phyloP scores from a whole-genome alignment of 352 stramenopile genomes.

The Pythium rishiriense region DNA sequence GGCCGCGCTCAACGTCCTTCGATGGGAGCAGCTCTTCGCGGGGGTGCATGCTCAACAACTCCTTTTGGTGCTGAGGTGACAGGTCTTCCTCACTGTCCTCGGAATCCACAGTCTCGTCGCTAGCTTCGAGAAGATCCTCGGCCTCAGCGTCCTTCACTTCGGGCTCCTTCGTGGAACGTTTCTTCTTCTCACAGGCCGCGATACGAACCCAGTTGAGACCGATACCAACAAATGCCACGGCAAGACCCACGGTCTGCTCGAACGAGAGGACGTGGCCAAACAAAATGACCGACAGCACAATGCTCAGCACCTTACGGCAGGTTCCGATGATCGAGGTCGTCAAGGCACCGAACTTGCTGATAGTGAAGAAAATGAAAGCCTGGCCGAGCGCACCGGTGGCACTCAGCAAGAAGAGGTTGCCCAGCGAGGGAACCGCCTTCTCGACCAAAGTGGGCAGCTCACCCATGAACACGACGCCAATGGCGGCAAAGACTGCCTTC shows the following conservation, averaged over 20 bases:
- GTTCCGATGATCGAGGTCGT: conserved; percentile 87
- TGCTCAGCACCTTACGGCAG: conserved; percentile 84
- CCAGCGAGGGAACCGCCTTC: conserved; percentile 55
- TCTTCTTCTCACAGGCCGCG: conserved; percentile 43
- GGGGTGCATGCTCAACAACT: conserved; percentile 29
- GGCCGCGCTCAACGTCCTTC: conserved; percentile 52
- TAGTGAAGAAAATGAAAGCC: conserved; percentile 87
- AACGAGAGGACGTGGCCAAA: conserved; percentile 76
- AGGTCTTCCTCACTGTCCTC: conserved; percentile 48
- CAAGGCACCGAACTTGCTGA: conserved; percentile 83
- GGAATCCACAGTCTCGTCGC: conserved; percentile 64
- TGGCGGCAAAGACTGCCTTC: conserved; percentile 69
- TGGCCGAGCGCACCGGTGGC: conserved; percentile 76
- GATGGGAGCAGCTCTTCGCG: conserved; percentile 37
- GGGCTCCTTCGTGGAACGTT: conserved; percentile 28
- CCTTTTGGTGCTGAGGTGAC: conserved; percentile 23
- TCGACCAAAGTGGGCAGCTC: conserved; percentile 68
- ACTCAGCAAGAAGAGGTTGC: conserved; percentile 71
- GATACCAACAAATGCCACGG: conserved; percentile 69
- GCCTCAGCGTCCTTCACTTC: conserved; percentile 40
- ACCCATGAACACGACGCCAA: conserved; percentile 71
- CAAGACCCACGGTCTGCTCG: conserved; percentile 66
- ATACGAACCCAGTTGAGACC: conserved; percentile 79
- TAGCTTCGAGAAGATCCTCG: conserved; percentile 57
- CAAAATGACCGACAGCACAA: conserved; percentile 80